Percentiles rank a stretch among this genome's conserved stretches.
These are phyloP conservation scores for Yarrowia galli DNA, from an alignment of 1,139 yeast species.

Conservation along the genomic window DNA sequence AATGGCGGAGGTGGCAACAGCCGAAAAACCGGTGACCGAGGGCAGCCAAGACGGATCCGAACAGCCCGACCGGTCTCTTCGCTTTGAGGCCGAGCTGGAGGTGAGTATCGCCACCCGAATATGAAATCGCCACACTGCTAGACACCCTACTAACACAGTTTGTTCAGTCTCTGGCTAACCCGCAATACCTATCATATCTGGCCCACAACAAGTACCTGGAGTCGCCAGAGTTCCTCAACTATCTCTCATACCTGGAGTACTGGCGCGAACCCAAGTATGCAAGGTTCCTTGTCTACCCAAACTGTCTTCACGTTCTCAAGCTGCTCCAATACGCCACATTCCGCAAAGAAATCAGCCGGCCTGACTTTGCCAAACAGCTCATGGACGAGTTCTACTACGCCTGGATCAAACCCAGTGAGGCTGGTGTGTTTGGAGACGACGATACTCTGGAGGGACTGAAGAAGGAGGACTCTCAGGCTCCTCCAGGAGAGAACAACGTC, in stretches of 20 bases:
- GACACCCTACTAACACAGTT: slow-evolving; percentile 52
- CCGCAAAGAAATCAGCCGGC: slow-evolving; percentile 53
- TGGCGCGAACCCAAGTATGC: slow-evolving; percentile 76
- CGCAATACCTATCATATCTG: slow-evolving; percentile 73
- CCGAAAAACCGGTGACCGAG: slow-evolving; percentile 22
- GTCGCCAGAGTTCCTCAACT: slow-evolving; percentile 66
- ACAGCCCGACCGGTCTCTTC: slow-evolving; percentile 59
- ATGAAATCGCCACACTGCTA: neutral
- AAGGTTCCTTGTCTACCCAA: slow-evolving; percentile 70
- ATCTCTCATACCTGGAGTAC: slow-evolving; percentile 71
- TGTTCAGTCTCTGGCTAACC: slow-evolving; percentile 81
- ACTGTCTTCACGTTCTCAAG: slow-evolving; percentile 71
- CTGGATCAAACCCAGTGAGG: slow-evolving; percentile 48
- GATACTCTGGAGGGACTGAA: slow-evolving; percentile 1
- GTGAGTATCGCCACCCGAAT: slow-evolving; percentile 46
- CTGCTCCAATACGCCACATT: slow-evolving; percentile 56
- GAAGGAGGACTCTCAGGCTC: slow-evolving; percentile 9
- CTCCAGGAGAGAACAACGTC: neutral
- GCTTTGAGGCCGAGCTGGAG: slow-evolving; percentile 85
- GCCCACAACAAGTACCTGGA: slow-evolving; percentile 77
- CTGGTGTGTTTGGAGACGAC: slow-evolving; percentile 31
- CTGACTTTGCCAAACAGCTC: slow-evolving; percentile 53
- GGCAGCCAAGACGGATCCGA: slow-evolving; percentile 20
- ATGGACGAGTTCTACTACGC: slow-evolving; percentile 54
- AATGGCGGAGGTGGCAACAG: slow-evolving; percentile 37